Evolutionary conservation across 2,329 filamentous ascomycete species (phyloP), one percentile per base, ranked within the genome.

Genomic region (Chalaropsis thielavioides): DNA sequence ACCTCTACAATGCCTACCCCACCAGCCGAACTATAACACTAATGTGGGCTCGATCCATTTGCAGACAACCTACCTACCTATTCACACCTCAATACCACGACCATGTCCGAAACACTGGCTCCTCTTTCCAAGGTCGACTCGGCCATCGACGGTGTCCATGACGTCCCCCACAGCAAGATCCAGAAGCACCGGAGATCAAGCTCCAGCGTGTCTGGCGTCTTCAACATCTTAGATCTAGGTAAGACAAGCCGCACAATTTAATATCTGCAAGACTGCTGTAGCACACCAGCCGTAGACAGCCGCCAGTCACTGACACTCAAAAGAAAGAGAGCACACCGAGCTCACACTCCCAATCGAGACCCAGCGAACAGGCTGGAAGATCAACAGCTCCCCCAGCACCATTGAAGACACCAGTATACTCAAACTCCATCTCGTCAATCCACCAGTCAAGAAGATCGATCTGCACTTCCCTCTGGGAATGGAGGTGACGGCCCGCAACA

Each of bases 371-470:
- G 90, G 89, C 76, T 95, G 90, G 92, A 96, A 94, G 79, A 87
- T 97, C 74, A 97, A 97, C 83, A 89, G 86, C 64, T 92, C 91
- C 43, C 83, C 90, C 51, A 78, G 80, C 68, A 82, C 83, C 46
- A 75, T 96, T 62, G 92, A 96, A 38, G 92, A 96, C 70, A 87
- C 88, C 72, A 85, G 92, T 38, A 83, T 88, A 68, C 84, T 97
- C 70, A 92, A 92, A 79, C 85, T 92, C 75, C 79, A 81, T 68
- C 84, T 97, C 70, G 87, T 89, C 71, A 86, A 78, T 68, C 92
- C 92, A 60, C 86, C 88, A 41, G 84, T 97, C 75, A 95, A 94
- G 83, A 92, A 90, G 80, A 92, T 97, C 76, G 91, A 96, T 76
- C 81, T 97, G 59, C 85, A 91, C 77, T 96, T 95, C 81, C 89